Conservation (phyloP, 2,329 filamentous ascomycete species). For the Aureobasidium sp. region DNA sequence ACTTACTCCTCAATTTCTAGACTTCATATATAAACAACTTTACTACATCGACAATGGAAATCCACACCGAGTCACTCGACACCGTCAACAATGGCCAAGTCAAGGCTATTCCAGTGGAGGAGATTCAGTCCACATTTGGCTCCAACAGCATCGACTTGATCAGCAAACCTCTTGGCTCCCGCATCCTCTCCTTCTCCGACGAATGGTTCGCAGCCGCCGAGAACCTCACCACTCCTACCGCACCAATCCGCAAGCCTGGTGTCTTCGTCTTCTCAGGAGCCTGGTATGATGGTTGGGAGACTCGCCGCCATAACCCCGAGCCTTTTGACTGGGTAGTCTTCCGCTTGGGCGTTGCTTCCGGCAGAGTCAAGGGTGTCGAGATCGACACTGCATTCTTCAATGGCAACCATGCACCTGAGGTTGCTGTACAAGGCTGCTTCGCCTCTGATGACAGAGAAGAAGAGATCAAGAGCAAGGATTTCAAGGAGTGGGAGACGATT, state of each 20-base stretch:
- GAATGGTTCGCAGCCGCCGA: conserved; percentile 55
- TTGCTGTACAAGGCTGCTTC: conserved; percentile 72
- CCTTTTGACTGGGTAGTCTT: conserved; percentile 56
- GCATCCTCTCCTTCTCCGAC: conserved; percentile 50
- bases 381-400: conserved; percentile 76
- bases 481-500: conserved; percentile 60
- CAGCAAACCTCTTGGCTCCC: conserved; percentile 44
- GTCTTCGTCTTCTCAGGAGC: conserved; percentile 54
- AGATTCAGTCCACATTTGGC: conserved; percentile 49
- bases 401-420: conserved; percentile 73
- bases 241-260: conserved; percentile 50
- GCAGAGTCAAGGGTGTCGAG: conserved; percentile 66
- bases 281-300: conserved; percentile 62
- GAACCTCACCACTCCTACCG: conserved; percentile 52
- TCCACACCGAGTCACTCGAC: conserved; percentile 16
- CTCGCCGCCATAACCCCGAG: conserved; percentile 52
- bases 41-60: conserved; percentile 14
- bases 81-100: conserved; percentile 7
- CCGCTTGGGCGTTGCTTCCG: conserved; percentile 57
- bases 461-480: conserved; percentile 46
- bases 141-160: conserved; percentile 51
- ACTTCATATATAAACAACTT: neutral
- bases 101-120: conserved; percentile 16
- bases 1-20: neutral
- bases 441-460: conserved; percentile 55